A percentile compares a stretch with the other conserved stretches of the same genome.
These are phyloP conservation scores for Claviceps fusiformis DNA, from an alignment of 2,329 filamentous ascomycete species.

Conservation along the genomic window DNA sequence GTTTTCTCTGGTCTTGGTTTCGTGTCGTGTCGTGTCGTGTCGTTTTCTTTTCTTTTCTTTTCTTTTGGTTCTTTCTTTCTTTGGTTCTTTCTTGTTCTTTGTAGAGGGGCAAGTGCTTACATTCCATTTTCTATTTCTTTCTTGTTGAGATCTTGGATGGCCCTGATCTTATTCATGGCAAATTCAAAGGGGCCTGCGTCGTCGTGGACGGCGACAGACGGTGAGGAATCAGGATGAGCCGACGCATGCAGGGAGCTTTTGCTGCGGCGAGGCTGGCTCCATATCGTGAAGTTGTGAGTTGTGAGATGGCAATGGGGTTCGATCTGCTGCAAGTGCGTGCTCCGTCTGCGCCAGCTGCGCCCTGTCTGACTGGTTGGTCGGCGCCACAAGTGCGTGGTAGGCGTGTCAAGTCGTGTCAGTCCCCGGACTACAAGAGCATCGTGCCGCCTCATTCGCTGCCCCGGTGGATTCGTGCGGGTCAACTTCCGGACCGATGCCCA, in stretches of 20 bases:
- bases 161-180: slow-evolving; percentile 84
- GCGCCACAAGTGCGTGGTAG: too few relatives aligned
- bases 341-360: too few relatives aligned
- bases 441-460: background rate
- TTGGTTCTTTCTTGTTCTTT: too few relatives aligned
- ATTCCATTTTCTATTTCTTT: slow-evolving; percentile 82
- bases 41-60: background rate
- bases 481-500: slow-evolving; percentile 19
- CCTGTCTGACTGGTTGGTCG: too few relatives aligned
- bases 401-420: background rate
- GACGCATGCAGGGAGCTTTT: background rate
- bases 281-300: too few relatives aligned
- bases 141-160: slow-evolving; percentile 87
- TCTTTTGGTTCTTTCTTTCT: background rate
- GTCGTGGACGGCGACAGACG: background rate
- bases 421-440: background rate
- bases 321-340: slow-evolving; percentile 2
- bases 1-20: too few relatives aligned
- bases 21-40: too few relatives aligned
- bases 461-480: slow-evolving; percentile 14
- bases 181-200: background rate
- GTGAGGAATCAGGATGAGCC: background rate
- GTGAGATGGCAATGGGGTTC: too few relatives aligned
- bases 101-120: slow-evolving; percentile 23
- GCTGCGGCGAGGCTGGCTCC: slow-evolving; percentile 1